Conservation (phyloP, 768 basidiomycete species). For the Pisolithus albus region DNA sequence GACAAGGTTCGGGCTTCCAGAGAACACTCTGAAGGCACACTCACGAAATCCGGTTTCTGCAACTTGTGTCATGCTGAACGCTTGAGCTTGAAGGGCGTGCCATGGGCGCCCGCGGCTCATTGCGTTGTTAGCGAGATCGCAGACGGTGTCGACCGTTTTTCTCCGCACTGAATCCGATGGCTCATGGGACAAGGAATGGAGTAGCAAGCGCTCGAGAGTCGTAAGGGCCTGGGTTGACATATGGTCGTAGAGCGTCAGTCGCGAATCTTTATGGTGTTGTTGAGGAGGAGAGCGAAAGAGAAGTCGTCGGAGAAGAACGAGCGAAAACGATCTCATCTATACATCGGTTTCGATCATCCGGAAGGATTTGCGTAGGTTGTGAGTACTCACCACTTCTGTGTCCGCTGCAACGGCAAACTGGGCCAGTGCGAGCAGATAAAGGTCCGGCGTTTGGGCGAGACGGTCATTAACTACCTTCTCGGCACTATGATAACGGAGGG, state of each 20-base stretch:
- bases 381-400: slow-evolving; percentile 63
- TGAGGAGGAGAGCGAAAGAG: slow-evolving; percentile 56
- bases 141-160: slow-evolving; percentile 69
- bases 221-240: slow-evolving; percentile 59
- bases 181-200: slow-evolving; percentile 64
- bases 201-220: slow-evolving; percentile 64
- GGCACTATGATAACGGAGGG: slow-evolving; percentile 38
- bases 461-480: slow-evolving; percentile 80
- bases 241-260: slow-evolving; percentile 71
- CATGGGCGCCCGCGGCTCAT: slow-evolving; percentile 74
- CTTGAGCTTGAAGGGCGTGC: slow-evolving; percentile 71
- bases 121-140: slow-evolving; percentile 67
- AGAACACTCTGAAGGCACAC: slow-evolving; percentile 65
- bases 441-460: slow-evolving; percentile 68
- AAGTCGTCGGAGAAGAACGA: slow-evolving; percentile 72
- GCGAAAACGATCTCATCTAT: slow-evolving; percentile 81
- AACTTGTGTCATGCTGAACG: slow-evolving; percentile 52
- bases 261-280: slow-evolving; percentile 27
- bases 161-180: slow-evolving; percentile 50
- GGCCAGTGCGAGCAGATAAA: slow-evolving; percentile 70
- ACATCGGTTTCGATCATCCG: slow-evolving; percentile 10
- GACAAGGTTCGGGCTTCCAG: slow-evolving; percentile 67
- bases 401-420: slow-evolving; percentile 74
- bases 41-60: slow-evolving; percentile 38
- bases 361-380: neutral